Evolutionary conservation across 2,329 filamentous ascomycete genomes (phyloP), one percentile per base, ranked within the genome.

Genomic region (Ceratocystis diversiconidia): DNA sequence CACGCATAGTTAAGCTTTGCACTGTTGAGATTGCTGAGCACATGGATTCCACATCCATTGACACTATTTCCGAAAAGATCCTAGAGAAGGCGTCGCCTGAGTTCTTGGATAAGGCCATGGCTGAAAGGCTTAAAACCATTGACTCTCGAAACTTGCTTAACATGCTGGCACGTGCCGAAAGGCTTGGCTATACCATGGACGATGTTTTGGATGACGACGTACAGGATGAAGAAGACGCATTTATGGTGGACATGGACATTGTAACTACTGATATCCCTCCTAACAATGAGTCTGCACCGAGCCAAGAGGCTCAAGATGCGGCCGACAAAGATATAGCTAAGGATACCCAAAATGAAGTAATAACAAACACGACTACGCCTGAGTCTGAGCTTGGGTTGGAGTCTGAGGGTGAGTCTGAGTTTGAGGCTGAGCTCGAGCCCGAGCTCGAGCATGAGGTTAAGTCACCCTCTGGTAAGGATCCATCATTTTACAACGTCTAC

Each of bases 91-190:
- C 77, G n/a, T 63, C 63, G 22, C 19, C 5, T 5, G 65, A 68
- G 0, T 83, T 84, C 65, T 74, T 84, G 1, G 82, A 84, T 70
- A 77, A 75, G 64, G 79, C 77, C 2, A 70, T 85, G n/a, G 78
- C 79, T 19, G 74, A 72, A 64, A 79, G 82, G 0, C 74, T 85
- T 2, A 75, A 76, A 59, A 82, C 79, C 1, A 84, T 85, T 63
- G 76, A 78, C 8, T 81, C 80, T 0, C 77, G 80, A 30, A 76
- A 78, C 15, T 76, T 85, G 2, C 79, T 85, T 64, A 83, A 84
- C 66, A 79, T 81, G 15, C 75, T 85, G 22, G 82, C 82, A 1
- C 75, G 78, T 44, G 81, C 82, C 1, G 80, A 83, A 69, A 79
- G 82, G 1, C 76, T 85, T 0, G 82, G 82, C 1, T 85, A 84